Evolutionary conservation across 225 moss, liverwort and hornwort species (phyloP), one percentile per base, ranked within the genome.

Genomic region (Asterella californica): DNA sequence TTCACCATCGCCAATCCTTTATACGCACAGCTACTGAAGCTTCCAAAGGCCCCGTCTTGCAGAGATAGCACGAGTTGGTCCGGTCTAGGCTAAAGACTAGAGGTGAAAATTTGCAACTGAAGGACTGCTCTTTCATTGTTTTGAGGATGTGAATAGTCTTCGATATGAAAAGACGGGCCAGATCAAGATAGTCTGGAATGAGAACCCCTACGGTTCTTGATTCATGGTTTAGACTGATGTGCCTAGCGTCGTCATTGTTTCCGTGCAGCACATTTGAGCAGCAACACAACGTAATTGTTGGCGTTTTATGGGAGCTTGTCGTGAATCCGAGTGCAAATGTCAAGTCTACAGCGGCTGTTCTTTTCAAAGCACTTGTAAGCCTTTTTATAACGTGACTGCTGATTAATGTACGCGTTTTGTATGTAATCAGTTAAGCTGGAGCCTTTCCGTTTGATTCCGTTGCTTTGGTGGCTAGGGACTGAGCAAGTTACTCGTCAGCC

Each of bases 241-340:
- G 70, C 19, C 38, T 24, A 45, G 29, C 18, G 19, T 74, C 17
- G 17, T 74, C 32, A 61, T 45, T 24, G 8, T 49, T 63, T 37
- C n/a, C 17, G 9, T 77, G 73, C 91, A 93, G 93, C 79, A 90
- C 95, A 54, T 99, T 95, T 83, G 80, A 95, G 66, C 91, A 93
- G 84, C 95, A 95, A 75, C 93, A 91, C 76, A 88, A 84, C 81
- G 89, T 88, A 71, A 92, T 99, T 53, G 88, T 95, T 68, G 88
- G 91, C 29, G 93, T 99, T 54, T 78, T 99, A 29, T 99, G 99
- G 99, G 95, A 99, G 81, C 88, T 93, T 36, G 99, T 99, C 79
- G 95, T 99, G 70, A 92, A 92, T 85, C 83, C 94, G 42, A 92
- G 86, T 85, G 90, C 95, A 48, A 90, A 85, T 79, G 95, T 91